Evolutionary conservation across 352 stramenopile species (phyloP), one percentile per base, ranked within the genome.

Genomic region (Phytopythium kandeliae): DNA sequence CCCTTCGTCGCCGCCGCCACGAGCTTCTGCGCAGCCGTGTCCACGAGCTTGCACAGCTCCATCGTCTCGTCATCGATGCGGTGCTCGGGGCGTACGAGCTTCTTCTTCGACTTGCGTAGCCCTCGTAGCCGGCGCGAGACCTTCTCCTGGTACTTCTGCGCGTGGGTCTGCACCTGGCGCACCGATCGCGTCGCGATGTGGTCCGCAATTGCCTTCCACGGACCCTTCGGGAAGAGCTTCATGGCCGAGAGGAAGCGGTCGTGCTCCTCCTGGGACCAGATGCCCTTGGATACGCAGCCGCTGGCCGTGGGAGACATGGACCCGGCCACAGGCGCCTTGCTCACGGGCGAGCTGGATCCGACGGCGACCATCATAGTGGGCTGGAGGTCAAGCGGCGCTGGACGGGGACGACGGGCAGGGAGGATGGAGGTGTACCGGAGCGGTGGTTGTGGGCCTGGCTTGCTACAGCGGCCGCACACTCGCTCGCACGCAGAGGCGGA

Each of bases 121-220:
- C 77, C 77, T 21, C 77, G 77, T 45, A 83, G 56, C 16, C 76
- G 74, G 16, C 78, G 74, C 33, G 72, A 76, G 25, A 89, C 66
- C 43, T 89, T 89, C 51, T 89, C 73, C 43, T 87, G 76, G 42
- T 86, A 89, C 60, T 89, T 89, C 26, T 89, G 78, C n/a, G 76
- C 76, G 59, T 89, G 78, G 7, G 75, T 87, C 53, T 89, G 78
- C 58, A 85, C 75, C 44, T 89, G 78, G 15, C 72, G 62, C 60
- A 85, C 76, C 1, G 76, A 86, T 10, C 78, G 75, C 36, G 78
- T 89, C 30, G 57, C 69, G 51, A 89, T 84, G 57, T 85, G 69
- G 55, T 85, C 75, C 12, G 78, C 78, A 24, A 89, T 85, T 9
- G 71, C 62, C 53, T 86, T 86, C 78, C 78, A 89, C 38, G 78